Percentiles rank a stretch among this genome's conserved stretches.
Conservation (phyloP, 768 basidiomycete genomes). For the Leccinum longicurvipes region DNA sequence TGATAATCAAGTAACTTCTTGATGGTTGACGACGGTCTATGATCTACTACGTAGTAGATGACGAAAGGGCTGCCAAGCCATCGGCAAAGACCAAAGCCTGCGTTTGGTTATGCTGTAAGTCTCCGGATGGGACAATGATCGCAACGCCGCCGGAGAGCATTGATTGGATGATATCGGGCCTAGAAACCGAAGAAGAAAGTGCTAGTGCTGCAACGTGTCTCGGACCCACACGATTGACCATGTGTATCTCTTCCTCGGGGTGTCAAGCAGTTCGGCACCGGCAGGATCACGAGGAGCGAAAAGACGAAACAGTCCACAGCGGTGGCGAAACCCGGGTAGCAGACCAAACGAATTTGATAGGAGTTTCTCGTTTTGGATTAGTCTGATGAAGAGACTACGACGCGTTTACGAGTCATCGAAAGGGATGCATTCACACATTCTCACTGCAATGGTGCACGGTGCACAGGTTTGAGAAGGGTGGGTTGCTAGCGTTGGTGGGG, state of each 20-base stretch:
- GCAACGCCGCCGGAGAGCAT: no score
- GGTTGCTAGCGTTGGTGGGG: background rate
- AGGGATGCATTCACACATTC: background rate
- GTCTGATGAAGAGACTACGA: background rate
- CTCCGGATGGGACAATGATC: no score
- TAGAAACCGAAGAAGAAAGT: no score
- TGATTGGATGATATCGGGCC: no score
- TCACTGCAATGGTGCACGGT: background rate
- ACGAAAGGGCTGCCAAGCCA: background rate
- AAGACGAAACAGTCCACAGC: background rate
- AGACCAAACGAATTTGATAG: background rate
- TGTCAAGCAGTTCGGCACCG: background rate
- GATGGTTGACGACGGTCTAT: background rate
- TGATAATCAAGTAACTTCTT: background rate
- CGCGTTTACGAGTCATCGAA: background rate
- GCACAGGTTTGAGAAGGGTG: background rate
- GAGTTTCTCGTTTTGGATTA: background rate
- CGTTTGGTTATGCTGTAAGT: no score
- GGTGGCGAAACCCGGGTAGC: background rate
- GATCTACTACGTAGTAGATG: background rate
- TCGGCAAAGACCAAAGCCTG: background rate
- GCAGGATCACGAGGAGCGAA: background rate
- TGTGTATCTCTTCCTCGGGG: background rate
- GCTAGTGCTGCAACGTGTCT: no score
- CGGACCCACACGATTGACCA: background rate